Evolutionary conservation across 495 filamentous ascomycete genomes (phyloP), one percentile per base, ranked within the genome.

Genomic region (Aspergillus leporis): DNA sequence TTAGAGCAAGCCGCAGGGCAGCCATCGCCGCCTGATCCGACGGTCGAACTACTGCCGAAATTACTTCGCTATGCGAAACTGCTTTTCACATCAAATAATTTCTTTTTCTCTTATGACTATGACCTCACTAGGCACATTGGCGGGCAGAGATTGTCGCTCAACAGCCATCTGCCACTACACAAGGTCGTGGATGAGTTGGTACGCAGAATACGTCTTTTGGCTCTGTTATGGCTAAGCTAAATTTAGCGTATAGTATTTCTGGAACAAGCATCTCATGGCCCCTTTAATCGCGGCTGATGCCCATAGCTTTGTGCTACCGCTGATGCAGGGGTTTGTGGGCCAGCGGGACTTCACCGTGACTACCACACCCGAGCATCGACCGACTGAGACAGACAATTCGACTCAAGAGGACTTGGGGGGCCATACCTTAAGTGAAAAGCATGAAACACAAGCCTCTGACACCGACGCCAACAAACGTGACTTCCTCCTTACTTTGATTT

Each of bases 311-410:
- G 80, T 91, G 9, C 67, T 98, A 51, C 94, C 94, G 0, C 64
- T 98, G 10, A 89, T 97, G 74, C 93, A 97, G 76, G 94, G 94
- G 5, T 98, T 97, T 65, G 90, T 98, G 21, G 92, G 93, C 3
- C 94, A 98, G 70, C 77, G 84, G 65, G 81, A 86, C 18, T 97
- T 98, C 67, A 80, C 83, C 18, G 80, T 91, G 6, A 83, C 74
- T n/a, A 65, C 61, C n/a, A 56, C 51, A 28, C n/a, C 70, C 8
- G 64, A 63, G 16, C 56, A 67, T 38, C 36, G 51, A 21, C 51
- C 63, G 4, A 52, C 62, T 10, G 46, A 47, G 38, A 30, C 48
- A 14, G 55, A 58, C 9, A 21, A 32, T n/a, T 18, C 61, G 21
- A 23, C 58, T 12, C 66, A 61, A 43, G 69, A 73, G 45, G 61